phyloP scores from a whole-genome alignment of 257 asterid species.

The Fraxinus anomala region DNA sequence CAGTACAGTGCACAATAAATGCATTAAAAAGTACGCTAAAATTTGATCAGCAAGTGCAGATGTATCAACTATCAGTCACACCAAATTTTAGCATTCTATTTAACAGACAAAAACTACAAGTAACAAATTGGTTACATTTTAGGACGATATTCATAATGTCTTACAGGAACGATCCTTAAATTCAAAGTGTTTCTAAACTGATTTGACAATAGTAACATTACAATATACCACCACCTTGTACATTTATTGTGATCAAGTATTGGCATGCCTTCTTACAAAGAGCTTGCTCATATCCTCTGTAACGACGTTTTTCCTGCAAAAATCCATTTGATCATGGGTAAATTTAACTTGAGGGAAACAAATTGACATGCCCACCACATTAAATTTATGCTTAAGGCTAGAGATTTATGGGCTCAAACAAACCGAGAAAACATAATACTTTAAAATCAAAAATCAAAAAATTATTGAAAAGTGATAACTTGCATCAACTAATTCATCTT shows the following conservation, averaged over 20 bases:
- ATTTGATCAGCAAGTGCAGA: too few species aligned
- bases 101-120: background rate
- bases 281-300: slow-evolving; percentile 89
- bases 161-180: background rate
- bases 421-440: background rate
- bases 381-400: background rate
- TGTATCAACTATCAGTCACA: background rate
- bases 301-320: slow-evolving; percentile 82
- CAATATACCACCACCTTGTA: background rate
- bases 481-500: background rate
- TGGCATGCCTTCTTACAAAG: slow-evolving; percentile 53
- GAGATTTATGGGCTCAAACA: background rate
- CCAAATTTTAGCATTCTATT: background rate
- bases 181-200: background rate
- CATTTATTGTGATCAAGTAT: slow-evolving; percentile 40
- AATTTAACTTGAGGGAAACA: background rate
- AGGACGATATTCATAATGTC: background rate
- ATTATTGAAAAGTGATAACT: background rate
- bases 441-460: background rate
- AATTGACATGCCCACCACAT: background rate
- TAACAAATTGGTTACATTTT: background rate
- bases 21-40: too few species aligned
- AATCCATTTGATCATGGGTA: slow-evolving; percentile 12
- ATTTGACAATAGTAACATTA: background rate
- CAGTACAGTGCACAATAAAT: too few species aligned